Percentiles rank a stretch among this genome's conserved stretches.
Evolutionary conservation across 345 rosid genomes (phyloP).

Genomic region (Erucastrum elatum): DNA sequence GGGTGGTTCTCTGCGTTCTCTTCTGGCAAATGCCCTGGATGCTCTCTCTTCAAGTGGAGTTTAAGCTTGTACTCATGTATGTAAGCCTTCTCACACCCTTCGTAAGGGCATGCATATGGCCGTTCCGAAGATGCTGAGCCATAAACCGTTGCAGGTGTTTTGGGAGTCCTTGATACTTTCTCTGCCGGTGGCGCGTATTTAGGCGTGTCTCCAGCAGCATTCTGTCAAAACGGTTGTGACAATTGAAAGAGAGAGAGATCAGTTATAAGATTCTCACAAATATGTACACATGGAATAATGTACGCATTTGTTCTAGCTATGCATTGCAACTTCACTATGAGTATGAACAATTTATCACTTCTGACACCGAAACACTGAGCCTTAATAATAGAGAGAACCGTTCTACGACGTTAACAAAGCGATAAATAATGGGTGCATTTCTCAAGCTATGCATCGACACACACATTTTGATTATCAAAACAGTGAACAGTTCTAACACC

Average conservation of each 20-base stretch:
- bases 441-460: background rate
- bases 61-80: constrained; percentile 98
- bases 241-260: background rate
- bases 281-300: constrained; percentile 1
- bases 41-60: constrained; percentile 91
- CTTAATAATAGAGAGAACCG: background rate
- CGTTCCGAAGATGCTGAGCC: constrained; percentile 76
- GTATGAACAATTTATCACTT: constrained; percentile 4
- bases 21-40: constrained; percentile 76
- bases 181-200: constrained; percentile 79
- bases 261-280: background rate
- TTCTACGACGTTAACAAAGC: background rate
- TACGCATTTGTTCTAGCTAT: constrained; percentile 5
- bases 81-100: constrained; percentile 90
- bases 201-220: constrained; percentile 49
- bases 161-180: constrained; percentile 58
- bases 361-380: background rate
- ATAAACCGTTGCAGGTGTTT: constrained; percentile 57
- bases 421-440: background rate
- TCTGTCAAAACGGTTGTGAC: constrained; percentile 44
- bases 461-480: background rate
- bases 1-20: constrained; percentile 64
- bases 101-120: constrained; percentile 89
- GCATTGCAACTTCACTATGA: background rate
- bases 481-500: background rate